These are phyloP conservation scores for Tulasnella calospora DNA, from an alignment of 768 basidiomycete genomes.

Conservation along the genomic window DNA sequence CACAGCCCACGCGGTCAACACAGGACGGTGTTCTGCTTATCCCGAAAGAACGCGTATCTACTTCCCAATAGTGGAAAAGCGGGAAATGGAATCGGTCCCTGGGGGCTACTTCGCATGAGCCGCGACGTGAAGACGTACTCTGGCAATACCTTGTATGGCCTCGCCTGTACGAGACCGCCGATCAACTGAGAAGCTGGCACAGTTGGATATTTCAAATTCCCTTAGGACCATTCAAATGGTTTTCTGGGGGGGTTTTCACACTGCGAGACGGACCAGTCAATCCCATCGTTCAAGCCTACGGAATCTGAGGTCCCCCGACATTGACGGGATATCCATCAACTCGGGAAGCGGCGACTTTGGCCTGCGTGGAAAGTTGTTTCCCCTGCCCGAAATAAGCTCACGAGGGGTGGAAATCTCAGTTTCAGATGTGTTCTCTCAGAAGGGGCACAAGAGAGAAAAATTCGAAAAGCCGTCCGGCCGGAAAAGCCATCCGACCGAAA, in stretches of 20 bases:
- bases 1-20: conserved; percentile 11
- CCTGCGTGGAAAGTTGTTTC: background rate
- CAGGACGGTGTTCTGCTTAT: conserved; percentile 5
- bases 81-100: background rate
- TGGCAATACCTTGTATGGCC: background rate
- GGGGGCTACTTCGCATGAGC: background rate
- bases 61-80: background rate
- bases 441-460: background rate
- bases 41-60: background rate
- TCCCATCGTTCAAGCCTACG: background rate
- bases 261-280: background rate
- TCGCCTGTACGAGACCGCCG: background rate
- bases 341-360: background rate
- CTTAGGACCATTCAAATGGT: background rate
- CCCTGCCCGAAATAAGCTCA: background rate
- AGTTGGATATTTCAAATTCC: background rate
- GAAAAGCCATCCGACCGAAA: conserved; percentile 6
- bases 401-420: background rate
- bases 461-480: background rate
- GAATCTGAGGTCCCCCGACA: background rate
- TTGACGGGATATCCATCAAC: background rate
- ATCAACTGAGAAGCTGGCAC: background rate
- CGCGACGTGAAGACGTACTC: background rate
- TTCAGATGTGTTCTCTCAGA: background rate
- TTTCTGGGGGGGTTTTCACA: background rate